A percentile compares a stretch with the other conserved stretches of the same genome.
Evolutionary conservation across 331 rosid species (phyloP).

Genomic region (Pyrus hybrid): DNA sequence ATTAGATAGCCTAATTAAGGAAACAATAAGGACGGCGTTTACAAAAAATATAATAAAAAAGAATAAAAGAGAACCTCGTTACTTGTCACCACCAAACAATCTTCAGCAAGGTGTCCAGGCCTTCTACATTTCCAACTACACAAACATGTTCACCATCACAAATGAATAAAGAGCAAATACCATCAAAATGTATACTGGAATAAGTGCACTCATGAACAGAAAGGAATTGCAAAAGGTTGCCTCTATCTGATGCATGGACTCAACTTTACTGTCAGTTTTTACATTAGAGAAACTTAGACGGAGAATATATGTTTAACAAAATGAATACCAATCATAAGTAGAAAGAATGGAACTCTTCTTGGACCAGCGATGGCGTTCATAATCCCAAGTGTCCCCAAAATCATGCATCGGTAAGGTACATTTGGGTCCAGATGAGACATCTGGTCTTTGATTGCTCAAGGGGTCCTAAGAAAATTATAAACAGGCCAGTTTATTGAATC

Average conservation of each 20-base stretch:
- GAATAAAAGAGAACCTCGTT: slow-evolving; percentile 31
- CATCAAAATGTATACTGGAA: slow-evolving; percentile 7
- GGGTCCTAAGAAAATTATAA: slow-evolving; percentile 31
- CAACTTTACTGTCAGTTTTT: neutral
- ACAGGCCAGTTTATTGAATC: neutral
- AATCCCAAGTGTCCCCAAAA: slow-evolving; percentile 69
- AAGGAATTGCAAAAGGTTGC: neutral
- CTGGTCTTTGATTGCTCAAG: slow-evolving; percentile 21
- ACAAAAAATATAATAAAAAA: neutral
- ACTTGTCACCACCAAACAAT: slow-evolving; percentile 51
- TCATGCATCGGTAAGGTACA: slow-evolving; percentile 30
- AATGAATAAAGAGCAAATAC: slow-evolving; percentile 9
- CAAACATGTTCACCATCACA: slow-evolving; percentile 5
- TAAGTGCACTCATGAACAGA: neutral
- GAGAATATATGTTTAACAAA: slow-evolving; percentile 6
- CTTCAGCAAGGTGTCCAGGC: slow-evolving; percentile 90
- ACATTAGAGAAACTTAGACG: neutral
- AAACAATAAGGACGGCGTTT: neutral
- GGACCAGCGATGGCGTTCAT: slow-evolving; percentile 59
- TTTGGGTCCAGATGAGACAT: slow-evolving; percentile 24
- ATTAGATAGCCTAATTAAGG: neutral
- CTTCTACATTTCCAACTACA: slow-evolving; percentile 79
- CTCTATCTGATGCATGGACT: neutral
- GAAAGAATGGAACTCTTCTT: slow-evolving; percentile 61
- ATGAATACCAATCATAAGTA: slow-evolving; percentile 68